phyloP scores from a whole-genome alignment of 169 alveolate species.

The Theileria annulata region DNA sequence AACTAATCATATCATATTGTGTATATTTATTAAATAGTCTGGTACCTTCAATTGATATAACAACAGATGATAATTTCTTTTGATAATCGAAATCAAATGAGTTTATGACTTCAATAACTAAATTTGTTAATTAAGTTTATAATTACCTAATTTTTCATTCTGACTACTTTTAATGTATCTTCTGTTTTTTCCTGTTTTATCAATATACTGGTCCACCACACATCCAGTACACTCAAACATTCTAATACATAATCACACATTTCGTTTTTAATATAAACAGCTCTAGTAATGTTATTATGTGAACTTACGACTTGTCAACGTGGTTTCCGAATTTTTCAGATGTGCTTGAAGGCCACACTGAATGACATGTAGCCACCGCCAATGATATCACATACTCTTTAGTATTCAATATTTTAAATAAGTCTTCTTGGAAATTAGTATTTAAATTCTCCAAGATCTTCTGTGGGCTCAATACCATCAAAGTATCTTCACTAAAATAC shows the following conservation, averaged over 20 bases:
- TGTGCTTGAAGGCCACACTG: slow-evolving; percentile 51
- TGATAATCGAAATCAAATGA: slow-evolving; percentile 66
- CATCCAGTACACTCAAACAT: slow-evolving; percentile 70
- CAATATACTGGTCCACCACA: slow-evolving; percentile 56
- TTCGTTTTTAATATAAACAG: neutral
- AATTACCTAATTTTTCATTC: slow-evolving; percentile 30
- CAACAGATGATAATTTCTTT: slow-evolving; percentile 63
- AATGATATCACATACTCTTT: slow-evolving; percentile 39
- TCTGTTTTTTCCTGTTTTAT: slow-evolving; percentile 50
- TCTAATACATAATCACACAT: slow-evolving; percentile 7
- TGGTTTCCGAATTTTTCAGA: slow-evolving; percentile 61
- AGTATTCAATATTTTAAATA: slow-evolving; percentile 14
- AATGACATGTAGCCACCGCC: slow-evolving; percentile 68
- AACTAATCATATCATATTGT: neutral
- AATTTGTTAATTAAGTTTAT: neutral
- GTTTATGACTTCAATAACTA: slow-evolving; percentile 47
- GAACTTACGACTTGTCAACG: slow-evolving; percentile 67
- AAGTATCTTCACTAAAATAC: neutral
- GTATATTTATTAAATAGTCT: neutral
- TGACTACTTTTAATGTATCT: slow-evolving; percentile 33
- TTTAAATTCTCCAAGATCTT: slow-evolving; percentile 19
- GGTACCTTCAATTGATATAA: slow-evolving; percentile 30
- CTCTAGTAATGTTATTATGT: neutral
- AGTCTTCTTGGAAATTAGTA: neutral
- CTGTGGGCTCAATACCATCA: slow-evolving; percentile 9